Percentiles rank a stretch among this genome's conserved stretches.
Evolutionary conservation across 352 stramenopile species (phyloP).

Genomic region (Globisporangium acanthophoron): DNA sequence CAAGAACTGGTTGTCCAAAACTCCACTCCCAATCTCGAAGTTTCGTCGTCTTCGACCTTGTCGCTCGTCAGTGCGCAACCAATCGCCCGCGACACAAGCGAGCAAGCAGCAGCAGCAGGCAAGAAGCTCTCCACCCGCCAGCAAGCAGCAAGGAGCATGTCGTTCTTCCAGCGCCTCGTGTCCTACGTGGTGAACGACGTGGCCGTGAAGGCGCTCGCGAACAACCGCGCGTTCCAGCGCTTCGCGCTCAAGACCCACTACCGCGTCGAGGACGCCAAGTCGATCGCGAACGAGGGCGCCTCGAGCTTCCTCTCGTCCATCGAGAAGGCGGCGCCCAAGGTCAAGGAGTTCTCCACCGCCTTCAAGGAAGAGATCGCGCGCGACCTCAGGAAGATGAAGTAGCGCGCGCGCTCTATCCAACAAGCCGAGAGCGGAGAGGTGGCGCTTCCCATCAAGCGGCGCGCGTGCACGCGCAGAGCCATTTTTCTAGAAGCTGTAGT

Average conservation of each 20-base stretch:
- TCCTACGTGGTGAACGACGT: constrained; percentile 84
- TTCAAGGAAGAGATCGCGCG: constrained; percentile 70
- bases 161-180: constrained; percentile 78
- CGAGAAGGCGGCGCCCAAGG: constrained; percentile 58
- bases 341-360: constrained; percentile 67
- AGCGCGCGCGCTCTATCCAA: constrained; percentile 2
- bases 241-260: constrained; percentile 86
- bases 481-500: too few relatives aligned
- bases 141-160: constrained; percentile 27
- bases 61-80: neutral
- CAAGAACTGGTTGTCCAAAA: too few relatives aligned
- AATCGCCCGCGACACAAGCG: neutral
- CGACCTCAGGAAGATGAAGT: constrained; percentile 78
- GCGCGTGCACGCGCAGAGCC: too few relatives aligned
- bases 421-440: neutral
- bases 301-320: constrained; percentile 42
- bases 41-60: too few relatives aligned
- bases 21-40: too few relatives aligned
- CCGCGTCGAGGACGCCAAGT: constrained; percentile 78
- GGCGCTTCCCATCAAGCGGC: neutral
- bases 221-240: constrained; percentile 78
- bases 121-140: too few relatives aligned
- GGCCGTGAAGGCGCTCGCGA: constrained; percentile 75
- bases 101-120: neutral
- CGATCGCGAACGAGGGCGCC: constrained; percentile 43